Percentiles rank a stretch among this genome's conserved stretches.
Evolutionary conservation across 345 rosid species (phyloP).

Genomic region (Eucalyptus tenuipes): DNA sequence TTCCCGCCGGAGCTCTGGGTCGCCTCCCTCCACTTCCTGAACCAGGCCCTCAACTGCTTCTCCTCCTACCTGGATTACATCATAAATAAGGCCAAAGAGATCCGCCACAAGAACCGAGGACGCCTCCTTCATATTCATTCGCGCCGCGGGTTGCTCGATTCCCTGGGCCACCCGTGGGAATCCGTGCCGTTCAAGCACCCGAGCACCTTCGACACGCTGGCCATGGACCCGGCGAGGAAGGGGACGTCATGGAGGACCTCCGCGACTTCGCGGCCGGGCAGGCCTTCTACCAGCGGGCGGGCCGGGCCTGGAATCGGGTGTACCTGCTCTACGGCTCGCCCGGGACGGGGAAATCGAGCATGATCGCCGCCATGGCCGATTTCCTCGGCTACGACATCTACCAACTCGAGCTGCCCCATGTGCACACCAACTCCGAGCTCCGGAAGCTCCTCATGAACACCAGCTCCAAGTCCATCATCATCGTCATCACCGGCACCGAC

Average conservation of each 20-base stretch:
- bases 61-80: slow-evolving; percentile 71
- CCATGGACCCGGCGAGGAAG: not conserved
- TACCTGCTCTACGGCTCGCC: not conserved
- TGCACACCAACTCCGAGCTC: not conserved
- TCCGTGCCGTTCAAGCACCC: not conserved
- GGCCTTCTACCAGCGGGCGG: not conserved
- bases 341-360: not conserved
- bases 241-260: not conserved
- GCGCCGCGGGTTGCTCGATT: not conserved
- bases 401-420: not conserved
- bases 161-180: not conserved
- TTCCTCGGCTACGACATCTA: not conserved
- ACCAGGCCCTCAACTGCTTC: no score
- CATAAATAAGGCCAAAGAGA: slow-evolving; percentile 65
- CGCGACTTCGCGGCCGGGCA: not conserved
- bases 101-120: slow-evolving; percentile 54
- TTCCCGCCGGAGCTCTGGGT: not conserved
- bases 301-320: not conserved
- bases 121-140: slow-evolving; percentile 33
- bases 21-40: not conserved
- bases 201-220: not conserved
- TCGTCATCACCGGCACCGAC: not conserved
- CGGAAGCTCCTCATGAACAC: not conserved
- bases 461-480: not conserved
- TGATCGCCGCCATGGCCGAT: not conserved